Percentiles rank a stretch among this genome's conserved stretches.
These are phyloP conservation scores for Chamaecyparis obtusa DNA, from an alignment of 75 land plant genomes.

Conservation along the genomic window DNA sequence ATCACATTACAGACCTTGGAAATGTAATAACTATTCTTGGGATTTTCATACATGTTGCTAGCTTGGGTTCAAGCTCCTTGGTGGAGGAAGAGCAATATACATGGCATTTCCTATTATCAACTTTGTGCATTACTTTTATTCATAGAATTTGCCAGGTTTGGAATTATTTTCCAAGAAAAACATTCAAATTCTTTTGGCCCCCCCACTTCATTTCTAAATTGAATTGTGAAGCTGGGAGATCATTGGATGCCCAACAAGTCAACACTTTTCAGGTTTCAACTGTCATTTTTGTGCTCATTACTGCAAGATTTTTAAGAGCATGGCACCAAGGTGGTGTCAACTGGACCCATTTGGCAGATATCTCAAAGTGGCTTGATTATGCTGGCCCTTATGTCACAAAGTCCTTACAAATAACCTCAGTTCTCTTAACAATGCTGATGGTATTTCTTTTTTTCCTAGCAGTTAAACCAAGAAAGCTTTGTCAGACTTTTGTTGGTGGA, in stretches of 20 bases:
- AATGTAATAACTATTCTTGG: conserved; percentile 39
- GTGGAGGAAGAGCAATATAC: conserved; percentile 96
- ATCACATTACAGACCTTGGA: conserved; percentile 17
- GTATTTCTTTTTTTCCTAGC: conserved; percentile 25
- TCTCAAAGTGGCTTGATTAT: conserved; percentile 71
- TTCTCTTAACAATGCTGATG: conserved; percentile 28
- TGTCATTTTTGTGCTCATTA: conserved; percentile 40
- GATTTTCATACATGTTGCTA: conserved; percentile 49
- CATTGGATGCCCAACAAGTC: background rate
- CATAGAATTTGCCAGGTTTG: conserved; percentile 21
- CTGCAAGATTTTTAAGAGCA: conserved; percentile 72
- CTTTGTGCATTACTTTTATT: conserved; percentile 52
- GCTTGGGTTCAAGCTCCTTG: conserved; percentile 84
- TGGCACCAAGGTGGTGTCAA: conserved; percentile 99
- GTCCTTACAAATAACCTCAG: conserved; percentile 35
- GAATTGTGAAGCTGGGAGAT: background rate
- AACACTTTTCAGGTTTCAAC: conserved; percentile 16
- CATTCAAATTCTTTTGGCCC: conserved; percentile 2
- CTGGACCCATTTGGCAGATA: conserved; percentile 82
- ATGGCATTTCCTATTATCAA: conserved; percentile 74
- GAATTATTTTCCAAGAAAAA: conserved; percentile 13
- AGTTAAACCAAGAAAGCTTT: conserved; percentile 14
- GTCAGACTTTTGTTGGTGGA: conserved; percentile 21
- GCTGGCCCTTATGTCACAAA: conserved; percentile 28
- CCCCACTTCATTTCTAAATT: background rate